phyloP scores from a whole-genome alignment of 2,329 filamentous ascomycete genomes.

The Acephala macrosclerotiorum region DNA sequence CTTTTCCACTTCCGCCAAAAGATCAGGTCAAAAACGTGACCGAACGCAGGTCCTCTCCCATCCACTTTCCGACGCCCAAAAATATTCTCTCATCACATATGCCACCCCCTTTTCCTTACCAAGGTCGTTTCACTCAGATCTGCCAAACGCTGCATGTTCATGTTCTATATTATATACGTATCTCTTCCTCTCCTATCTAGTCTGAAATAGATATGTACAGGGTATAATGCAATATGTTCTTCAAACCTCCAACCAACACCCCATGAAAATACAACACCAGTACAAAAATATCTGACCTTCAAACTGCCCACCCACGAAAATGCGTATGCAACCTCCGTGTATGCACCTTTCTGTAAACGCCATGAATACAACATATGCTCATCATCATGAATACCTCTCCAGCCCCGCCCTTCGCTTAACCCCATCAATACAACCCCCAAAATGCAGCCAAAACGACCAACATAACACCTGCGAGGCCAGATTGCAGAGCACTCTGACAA shows the following conservation, averaged over 20 bases:
- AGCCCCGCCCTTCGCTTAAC: neutral
- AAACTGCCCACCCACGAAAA: neutral
- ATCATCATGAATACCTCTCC: neutral
- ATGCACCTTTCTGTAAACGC: neutral
- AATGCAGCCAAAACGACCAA: neutral
- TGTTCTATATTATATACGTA: neutral
- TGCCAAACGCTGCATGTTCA: neutral
- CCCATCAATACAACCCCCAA: neutral
- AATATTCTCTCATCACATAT: too few relatives aligned
- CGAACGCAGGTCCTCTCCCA: too few relatives aligned
- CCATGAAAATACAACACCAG: neutral
- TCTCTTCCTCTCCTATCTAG: neutral
- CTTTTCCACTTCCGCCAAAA: neutral
- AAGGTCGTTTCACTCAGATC: neutral
- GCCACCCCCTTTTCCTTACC: too few relatives aligned
- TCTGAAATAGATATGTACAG: conserved; percentile 7
- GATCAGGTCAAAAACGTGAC: too few relatives aligned
- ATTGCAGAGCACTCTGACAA: too few relatives aligned
- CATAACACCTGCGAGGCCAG: too few relatives aligned
- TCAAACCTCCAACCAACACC: neutral
- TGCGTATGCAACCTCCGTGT: neutral
- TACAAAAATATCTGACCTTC: too few relatives aligned
- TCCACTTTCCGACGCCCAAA: too few relatives aligned
- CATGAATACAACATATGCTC: neutral
- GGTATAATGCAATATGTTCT: conserved; percentile 8